Conservation (phyloP, 2,329 filamentous ascomycete genomes). For the Leptographium procerum region DNA sequence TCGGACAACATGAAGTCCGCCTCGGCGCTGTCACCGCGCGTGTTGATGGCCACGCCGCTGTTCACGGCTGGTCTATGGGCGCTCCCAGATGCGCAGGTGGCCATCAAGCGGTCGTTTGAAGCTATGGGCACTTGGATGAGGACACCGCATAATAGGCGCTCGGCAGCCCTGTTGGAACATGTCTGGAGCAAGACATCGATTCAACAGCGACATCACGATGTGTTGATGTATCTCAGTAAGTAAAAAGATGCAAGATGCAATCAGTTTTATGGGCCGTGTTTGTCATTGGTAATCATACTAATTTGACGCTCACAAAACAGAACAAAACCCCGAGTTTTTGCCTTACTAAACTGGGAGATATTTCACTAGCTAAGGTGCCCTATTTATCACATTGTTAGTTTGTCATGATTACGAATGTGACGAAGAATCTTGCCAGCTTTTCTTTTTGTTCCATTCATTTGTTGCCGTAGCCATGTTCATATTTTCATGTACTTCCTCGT, state of each 20-base stretch:
- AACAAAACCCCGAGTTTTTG: background rate
- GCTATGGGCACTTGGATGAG: background rate
- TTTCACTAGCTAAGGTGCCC: no score
- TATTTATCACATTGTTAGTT: background rate
- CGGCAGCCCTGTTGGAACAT: background rate
- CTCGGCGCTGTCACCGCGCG: conserved; percentile 6
- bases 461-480: no score
- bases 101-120: background rate
- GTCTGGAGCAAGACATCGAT: background rate
- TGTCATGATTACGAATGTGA: no score
- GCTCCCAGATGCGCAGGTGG: background rate
- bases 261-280: no score
- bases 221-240: background rate
- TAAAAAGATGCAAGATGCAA: background rate
- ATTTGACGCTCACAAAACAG: background rate
- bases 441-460: no score
- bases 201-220: background rate
- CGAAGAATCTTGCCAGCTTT: no score
- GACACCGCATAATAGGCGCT: background rate
- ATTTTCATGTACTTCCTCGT: no score
- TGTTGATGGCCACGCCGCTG: conserved; percentile 8
- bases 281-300: background rate
- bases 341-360: background rate
- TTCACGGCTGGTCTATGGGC: conserved; percentile 9
- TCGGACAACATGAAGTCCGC: conserved; percentile 6